Evolutionary conservation across 148 eudicot species (phyloP).

Genomic region (Fagopyrum tataricum): DNA sequence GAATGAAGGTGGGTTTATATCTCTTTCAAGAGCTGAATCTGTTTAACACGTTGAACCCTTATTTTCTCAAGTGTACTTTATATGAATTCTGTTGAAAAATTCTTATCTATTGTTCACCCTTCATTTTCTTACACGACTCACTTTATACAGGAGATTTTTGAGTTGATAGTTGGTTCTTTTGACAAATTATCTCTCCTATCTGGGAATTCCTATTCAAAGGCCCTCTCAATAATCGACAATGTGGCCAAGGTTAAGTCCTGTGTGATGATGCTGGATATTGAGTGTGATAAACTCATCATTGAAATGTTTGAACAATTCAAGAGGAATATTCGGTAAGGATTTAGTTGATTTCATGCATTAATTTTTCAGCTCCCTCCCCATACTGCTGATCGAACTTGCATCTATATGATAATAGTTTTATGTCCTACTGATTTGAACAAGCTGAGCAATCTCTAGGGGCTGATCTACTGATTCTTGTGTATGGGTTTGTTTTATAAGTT

Average conservation of each 20-base stretch:
- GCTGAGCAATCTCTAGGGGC: background rate
- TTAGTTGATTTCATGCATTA: background rate
- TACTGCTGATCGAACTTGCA: background rate
- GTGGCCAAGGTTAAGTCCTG: conserved; percentile 94
- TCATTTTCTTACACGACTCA: conserved; percentile 7
- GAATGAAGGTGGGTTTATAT: conserved; percentile 60
- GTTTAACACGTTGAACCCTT: background rate
- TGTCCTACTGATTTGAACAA: background rate
- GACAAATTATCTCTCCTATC: conserved; percentile 32
- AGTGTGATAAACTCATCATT: conserved; percentile 63
- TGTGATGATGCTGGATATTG: conserved; percentile 93
- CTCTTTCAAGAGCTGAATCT: background rate
- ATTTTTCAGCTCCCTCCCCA: background rate
- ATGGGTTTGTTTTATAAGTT: background rate
- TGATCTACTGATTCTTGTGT: background rate
- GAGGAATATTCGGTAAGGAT: conserved; percentile 39
- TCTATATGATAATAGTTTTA: background rate
- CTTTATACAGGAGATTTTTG: conserved; percentile 47
- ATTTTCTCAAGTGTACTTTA: conserved; percentile 8
- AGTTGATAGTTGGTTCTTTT: conserved; percentile 40
- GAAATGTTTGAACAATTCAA: conserved; percentile 78
- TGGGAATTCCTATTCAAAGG: conserved; percentile 51
- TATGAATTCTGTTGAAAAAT: background rate
- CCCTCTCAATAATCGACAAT: conserved; percentile 60
- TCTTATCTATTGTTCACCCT: background rate